phyloP scores from a whole-genome alignment of 306 rosid genomes.

The Spatholobus suberectus region DNA sequence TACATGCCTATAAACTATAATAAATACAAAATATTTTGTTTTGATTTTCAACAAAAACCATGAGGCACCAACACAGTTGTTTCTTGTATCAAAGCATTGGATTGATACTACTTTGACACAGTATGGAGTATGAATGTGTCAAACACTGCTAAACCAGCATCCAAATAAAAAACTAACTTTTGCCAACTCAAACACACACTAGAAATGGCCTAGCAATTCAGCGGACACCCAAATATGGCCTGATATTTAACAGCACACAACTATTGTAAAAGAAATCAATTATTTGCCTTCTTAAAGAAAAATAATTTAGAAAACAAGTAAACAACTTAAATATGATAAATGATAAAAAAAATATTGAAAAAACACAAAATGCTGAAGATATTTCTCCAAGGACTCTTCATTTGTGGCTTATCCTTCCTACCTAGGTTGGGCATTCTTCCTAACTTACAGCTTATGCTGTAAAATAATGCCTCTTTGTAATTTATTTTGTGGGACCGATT shows the following conservation, averaged over 20 bases:
- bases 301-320: not conserved
- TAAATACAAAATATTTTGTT: too few relatives aligned
- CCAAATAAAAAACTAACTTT: not conserved
- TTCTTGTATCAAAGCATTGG: not conserved
- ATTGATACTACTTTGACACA: not conserved
- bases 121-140: not conserved
- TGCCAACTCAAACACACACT: not conserved
- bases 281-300: not conserved
- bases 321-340: not conserved
- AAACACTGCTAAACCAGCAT: not conserved
- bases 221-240: not conserved
- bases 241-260: not conserved
- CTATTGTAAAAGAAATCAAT: not conserved
- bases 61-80: not conserved
- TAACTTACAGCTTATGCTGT: not conserved
- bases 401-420: not conserved
- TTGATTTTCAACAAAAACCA: too few relatives aligned
- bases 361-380: not conserved
- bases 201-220: not conserved
- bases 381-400: not conserved
- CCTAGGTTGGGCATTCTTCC: not conserved
- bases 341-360: not conserved
- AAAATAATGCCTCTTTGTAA: not conserved
- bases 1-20: too few relatives aligned
- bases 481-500: not conserved